Base-by-base conservation (phyloP, 257 asterid species). In the Orobanche coerulescens region DNA sequence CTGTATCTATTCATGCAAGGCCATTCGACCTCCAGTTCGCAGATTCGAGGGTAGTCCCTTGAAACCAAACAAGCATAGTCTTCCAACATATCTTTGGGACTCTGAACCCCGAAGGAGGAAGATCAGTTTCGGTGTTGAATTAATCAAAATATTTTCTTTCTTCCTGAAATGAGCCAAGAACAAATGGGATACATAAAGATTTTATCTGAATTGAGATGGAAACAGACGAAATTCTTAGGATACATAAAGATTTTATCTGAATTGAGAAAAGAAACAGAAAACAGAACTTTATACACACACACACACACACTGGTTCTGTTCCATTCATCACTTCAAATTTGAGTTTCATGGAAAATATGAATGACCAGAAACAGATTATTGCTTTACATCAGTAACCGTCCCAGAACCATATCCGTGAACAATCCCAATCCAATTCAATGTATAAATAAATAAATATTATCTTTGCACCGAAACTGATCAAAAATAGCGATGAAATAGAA, bases 31-130 rank as follows among this genome's bases (percentile, higher is more conserved):
- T 84, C 91, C 72, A 58, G 81, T 11, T 82, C 88, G n/a, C 79
- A 63, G 66, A 73, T 71, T 49, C 80, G 70, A 1, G 74, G 68
- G 69, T 76, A 88, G 72, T 79, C 86, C 76, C 93, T 71, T 9
- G 96, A 71, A 59, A 86, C 83, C 78, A 84, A 69, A 75, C 84
- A 86, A 64, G 91, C 61, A 62, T 83, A 74, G 22, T 84, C 94
- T 66, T 88, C 94, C 77, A 92, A 78, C 98, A 92, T 88, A 37
- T 72, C 89, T 66, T 73, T 74, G 54, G 25, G 75, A 73, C 48
- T 57, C 78, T n/a, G 73, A 72, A 37, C 68, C 72, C 69, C 67
- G 66, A 59, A 63, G 74, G 67, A 66, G 65, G 58, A 60, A n/a
- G n/a, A n/a, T n/a, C n/a, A n/a, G n/a, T n/a, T n/a, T n/a, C n/a